These are phyloP conservation scores for Corylus americana DNA, from an alignment of 306 rosid species.

Conservation along the genomic window DNA sequence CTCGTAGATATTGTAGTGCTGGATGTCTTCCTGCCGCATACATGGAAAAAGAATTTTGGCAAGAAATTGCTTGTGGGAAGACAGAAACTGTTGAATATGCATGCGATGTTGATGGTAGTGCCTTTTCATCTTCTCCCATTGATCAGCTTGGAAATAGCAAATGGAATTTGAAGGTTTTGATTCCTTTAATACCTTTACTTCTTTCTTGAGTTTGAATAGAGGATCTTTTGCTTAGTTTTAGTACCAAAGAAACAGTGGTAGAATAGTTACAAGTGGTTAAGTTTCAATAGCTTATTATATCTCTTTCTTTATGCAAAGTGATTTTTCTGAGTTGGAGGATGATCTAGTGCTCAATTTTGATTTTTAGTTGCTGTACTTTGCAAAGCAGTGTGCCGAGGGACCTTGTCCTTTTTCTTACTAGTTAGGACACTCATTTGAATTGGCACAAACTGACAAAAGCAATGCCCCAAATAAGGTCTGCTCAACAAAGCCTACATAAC, in stretches of 20 bases:
- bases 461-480: not conserved
- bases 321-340: not conserved
- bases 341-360: not conserved
- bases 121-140: conserved; percentile 81
- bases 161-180: conserved; percentile 93
- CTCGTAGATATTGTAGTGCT: conserved; percentile 78
- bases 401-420: not conserved
- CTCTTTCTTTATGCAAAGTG: not conserved
- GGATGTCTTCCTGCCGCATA: conserved; percentile 79
- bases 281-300: not conserved
- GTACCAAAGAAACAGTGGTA: conserved; percentile 3
- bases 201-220: conserved; percentile 1
- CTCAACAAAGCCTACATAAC: not conserved
- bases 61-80: conserved; percentile 85
- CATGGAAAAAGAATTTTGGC: conserved; percentile 96
- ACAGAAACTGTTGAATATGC: conserved; percentile 96
- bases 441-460: not conserved
- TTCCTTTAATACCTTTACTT: conserved; percentile 28
- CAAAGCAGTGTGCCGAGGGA: not conserved
- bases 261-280: conserved; percentile 6
- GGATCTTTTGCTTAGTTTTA: conserved; percentile 8
- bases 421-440: not conserved
- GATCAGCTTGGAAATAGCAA: conserved; percentile 92
- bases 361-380: not conserved
- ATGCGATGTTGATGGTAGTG: conserved; percentile 98